Percentiles rank a stretch among this genome's conserved stretches.
These are phyloP conservation scores for Hysterangium stoloniferum DNA, from an alignment of 768 basidiomycete genomes.

Conservation along the genomic window DNA sequence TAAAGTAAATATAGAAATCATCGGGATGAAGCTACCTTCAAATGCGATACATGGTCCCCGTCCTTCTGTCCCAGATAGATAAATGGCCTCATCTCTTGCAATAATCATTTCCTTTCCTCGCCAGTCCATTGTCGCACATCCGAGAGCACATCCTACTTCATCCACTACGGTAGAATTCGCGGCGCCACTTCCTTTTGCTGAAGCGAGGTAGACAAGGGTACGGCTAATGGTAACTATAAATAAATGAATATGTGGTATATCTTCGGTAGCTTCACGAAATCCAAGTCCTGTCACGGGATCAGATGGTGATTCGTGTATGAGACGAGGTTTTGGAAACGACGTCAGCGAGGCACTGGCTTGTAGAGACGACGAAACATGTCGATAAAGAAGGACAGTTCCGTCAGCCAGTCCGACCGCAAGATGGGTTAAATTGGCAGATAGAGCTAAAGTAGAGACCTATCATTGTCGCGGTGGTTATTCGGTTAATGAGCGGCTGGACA, in stretches of 20 bases:
- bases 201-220: slow-evolving; percentile 68
- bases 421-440: slow-evolving; percentile 71
- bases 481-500: not conserved
- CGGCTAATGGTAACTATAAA: slow-evolving; percentile 86
- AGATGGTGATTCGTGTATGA: slow-evolving; percentile 72
- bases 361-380: slow-evolving; percentile 86
- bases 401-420: slow-evolving; percentile 92
- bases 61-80: slow-evolving; percentile 74
- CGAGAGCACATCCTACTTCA: slow-evolving; percentile 77
- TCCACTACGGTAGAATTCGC: slow-evolving; percentile 65
- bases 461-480: slow-evolving; percentile 7
- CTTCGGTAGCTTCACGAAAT: slow-evolving; percentile 56
- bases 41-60: slow-evolving; percentile 83
- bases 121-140: slow-evolving; percentile 80
- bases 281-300: slow-evolving; percentile 94
- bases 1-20: too few species aligned
- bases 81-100: slow-evolving; percentile 88
- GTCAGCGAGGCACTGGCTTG: slow-evolving; percentile 62
- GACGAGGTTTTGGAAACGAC: slow-evolving; percentile 76
- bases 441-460: slow-evolving; percentile 71
- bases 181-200: slow-evolving; percentile 57
- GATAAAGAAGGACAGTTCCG: slow-evolving; percentile 86
- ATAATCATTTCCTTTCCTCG: slow-evolving; percentile 67
- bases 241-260: slow-evolving; percentile 45
- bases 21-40: slow-evolving; percentile 76